Conservation (phyloP, 805 yeast species). For the Schwanniomyces occidentalis region DNA sequence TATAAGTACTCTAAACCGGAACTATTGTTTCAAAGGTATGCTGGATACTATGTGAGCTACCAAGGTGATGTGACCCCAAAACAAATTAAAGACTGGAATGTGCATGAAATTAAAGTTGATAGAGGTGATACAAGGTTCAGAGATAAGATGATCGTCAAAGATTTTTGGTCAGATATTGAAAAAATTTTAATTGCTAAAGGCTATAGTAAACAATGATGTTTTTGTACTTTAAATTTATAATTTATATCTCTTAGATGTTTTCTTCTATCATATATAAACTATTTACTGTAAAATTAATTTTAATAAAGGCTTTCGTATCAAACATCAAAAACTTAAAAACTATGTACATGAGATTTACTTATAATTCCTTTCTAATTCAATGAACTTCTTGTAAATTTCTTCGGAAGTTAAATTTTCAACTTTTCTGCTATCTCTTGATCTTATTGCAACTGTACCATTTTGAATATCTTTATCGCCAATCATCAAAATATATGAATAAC, state of each 20-base stretch:
- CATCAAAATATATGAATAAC: conserved; percentile 78
- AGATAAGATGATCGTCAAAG: conserved; percentile 83
- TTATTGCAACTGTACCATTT: conserved; percentile 58
- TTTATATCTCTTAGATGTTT: too few relatives aligned
- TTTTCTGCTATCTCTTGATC: conserved; percentile 54
- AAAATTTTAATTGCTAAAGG: conserved; percentile 70
- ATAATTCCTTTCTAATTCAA: conserved; percentile 54
- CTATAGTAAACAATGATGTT: conserved; percentile 37
- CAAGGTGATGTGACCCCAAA: conserved; percentile 79
- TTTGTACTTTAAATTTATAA: too few relatives aligned
- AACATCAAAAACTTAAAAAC: too few relatives aligned
- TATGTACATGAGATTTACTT: conserved; percentile 17
- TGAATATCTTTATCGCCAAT: conserved; percentile 84
- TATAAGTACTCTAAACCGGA: conserved; percentile 85
- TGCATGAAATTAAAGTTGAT: conserved; percentile 73
- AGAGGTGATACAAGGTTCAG: conserved; percentile 76
- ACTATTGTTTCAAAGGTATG: conserved; percentile 73
- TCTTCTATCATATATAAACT: too few relatives aligned
- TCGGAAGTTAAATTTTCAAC: conserved; percentile 45
- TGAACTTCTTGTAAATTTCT: conserved; percentile 55
- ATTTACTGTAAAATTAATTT: neutral
- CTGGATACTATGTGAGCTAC: conserved; percentile 78
- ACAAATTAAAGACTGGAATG: conserved; percentile 84
- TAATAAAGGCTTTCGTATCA: too few relatives aligned
- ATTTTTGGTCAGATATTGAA: conserved; percentile 84